These are phyloP conservation scores for Backusella westeae DNA, from an alignment of 192 early-diverging fungal species.

Conservation along the genomic window DNA sequence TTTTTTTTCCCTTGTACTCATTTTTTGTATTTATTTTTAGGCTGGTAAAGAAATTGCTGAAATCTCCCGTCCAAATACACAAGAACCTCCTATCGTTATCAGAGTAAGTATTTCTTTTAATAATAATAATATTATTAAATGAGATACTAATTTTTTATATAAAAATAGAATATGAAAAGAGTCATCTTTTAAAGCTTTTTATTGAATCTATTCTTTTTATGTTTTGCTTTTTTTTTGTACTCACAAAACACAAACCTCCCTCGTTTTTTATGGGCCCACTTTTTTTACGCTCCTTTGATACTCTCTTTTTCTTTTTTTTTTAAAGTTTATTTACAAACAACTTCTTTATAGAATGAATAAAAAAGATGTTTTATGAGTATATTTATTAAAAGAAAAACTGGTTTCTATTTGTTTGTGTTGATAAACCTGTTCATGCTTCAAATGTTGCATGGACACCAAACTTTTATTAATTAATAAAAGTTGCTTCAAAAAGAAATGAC, in stretches of 20 bases:
- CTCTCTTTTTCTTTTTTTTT: too few relatives aligned
- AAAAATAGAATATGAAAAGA: slow-evolving; percentile 10
- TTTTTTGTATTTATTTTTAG: slow-evolving; percentile 8
- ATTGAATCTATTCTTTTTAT: not conserved
- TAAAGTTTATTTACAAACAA: too few relatives aligned
- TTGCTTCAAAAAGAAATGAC: too few relatives aligned
- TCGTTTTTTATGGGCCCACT: too few relatives aligned
- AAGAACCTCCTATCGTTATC: slow-evolving; percentile 88
- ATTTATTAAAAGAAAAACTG: too few relatives aligned
- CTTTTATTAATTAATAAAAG: too few relatives aligned
- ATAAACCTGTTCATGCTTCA: too few relatives aligned
- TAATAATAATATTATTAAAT: not conserved
- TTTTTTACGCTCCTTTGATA: too few relatives aligned
- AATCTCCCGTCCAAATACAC: slow-evolving; percentile 64
- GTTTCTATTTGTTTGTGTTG: too few relatives aligned
- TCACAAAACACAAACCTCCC: not conserved
- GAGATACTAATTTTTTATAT: not conserved
- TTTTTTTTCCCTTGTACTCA: not conserved
- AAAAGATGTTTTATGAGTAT: too few relatives aligned
- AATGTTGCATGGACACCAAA: too few relatives aligned
- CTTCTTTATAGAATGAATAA: too few relatives aligned
- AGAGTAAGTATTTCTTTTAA: slow-evolving; percentile 26
- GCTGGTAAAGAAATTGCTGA: slow-evolving; percentile 84
- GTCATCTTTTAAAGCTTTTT: not conserved
- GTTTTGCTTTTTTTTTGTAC: not conserved